Percentiles rank a stretch among this genome's conserved stretches.
phyloP scores from a whole-genome alignment of 352 stramenopile species.

The Phytopythium boreale region DNA sequence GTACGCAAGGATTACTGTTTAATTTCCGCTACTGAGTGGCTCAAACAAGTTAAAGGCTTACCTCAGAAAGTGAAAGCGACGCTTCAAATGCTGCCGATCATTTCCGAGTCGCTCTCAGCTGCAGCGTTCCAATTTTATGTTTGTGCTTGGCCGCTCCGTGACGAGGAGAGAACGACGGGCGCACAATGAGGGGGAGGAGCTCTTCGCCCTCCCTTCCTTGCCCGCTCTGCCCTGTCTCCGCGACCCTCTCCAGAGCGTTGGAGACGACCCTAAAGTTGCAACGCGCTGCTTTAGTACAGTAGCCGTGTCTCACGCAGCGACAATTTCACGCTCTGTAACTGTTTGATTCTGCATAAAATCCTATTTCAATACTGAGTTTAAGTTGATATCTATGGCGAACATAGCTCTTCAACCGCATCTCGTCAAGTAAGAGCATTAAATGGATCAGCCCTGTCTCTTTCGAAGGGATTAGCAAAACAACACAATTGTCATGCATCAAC shows the following conservation, averaged over 20 bases:
- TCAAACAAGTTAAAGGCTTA: neutral
- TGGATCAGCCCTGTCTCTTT: conserved; percentile 4
- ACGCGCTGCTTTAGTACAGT: neutral
- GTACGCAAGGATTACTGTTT: neutral
- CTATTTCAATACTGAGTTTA: neutral
- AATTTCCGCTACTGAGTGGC: neutral
- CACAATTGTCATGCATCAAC: conserved; percentile 2
- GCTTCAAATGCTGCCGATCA: too few species aligned
- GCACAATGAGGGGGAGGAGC: neutral
- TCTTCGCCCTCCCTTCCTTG: neutral
- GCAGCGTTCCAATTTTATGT: neutral
- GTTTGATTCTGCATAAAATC: too few species aligned
- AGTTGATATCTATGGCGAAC: neutral
- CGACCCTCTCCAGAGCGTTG: neutral
- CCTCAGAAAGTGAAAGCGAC: neutral
- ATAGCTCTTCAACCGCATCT: neutral
- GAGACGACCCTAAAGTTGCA: too few species aligned
- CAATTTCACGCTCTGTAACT: neutral
- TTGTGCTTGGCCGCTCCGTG: neutral
- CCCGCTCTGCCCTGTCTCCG: conserved; percentile 3
- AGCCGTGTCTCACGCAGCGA: neutral
- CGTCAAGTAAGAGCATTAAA: neutral
- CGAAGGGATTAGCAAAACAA: neutral
- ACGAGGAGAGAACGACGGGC: neutral
- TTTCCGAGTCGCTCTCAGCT: neutral